Conservation (phyloP, 2,329 filamentous ascomycete species). For the Fusarium compactum region DNA sequence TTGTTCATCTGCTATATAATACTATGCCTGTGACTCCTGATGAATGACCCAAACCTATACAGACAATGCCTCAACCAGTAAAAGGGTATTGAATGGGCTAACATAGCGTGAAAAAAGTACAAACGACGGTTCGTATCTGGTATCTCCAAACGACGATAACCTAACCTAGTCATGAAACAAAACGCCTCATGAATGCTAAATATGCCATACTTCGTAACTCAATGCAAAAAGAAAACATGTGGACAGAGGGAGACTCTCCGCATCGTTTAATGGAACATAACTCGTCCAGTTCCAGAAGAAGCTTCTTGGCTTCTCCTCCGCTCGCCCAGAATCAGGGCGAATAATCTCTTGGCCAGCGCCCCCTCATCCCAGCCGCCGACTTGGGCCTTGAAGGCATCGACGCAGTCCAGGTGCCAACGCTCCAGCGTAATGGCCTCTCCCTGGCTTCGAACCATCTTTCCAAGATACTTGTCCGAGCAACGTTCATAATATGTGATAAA, state of each 20-base stretch:
- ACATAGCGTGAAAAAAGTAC: constrained; percentile 27
- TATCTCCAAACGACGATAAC: constrained; percentile 40
- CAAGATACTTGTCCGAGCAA: constrained; percentile 56
- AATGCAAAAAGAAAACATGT: constrained; percentile 17
- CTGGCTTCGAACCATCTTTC: constrained; percentile 62
- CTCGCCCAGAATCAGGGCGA: constrained; percentile 65
- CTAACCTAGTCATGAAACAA: constrained; percentile 30
- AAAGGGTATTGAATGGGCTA: constrained; percentile 24
- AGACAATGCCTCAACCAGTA: constrained; percentile 8
- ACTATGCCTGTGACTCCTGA: constrained; percentile 15
- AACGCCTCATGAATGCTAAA: constrained; percentile 42
- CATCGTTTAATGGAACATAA: constrained; percentile 50
- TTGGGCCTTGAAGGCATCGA: constrained; percentile 64
- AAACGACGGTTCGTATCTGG: constrained; percentile 26
- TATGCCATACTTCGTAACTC: constrained; percentile 38
- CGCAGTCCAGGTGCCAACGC: constrained; percentile 69
- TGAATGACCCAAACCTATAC: constrained; percentile 14
- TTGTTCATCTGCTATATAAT: constrained; percentile 22
- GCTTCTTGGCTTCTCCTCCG: constrained; percentile 47
- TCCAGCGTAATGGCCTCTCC: constrained; percentile 62
- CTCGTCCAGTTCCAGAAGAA: constrained; percentile 31
- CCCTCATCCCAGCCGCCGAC: constrained; percentile 64
- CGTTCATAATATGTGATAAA: constrained; percentile 49
- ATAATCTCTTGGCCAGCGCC: constrained; percentile 64
- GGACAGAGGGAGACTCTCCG: background rate